Base-by-base conservation (phyloP, 1,139 yeast genomes). In the Geotrichum reessii region DNA sequence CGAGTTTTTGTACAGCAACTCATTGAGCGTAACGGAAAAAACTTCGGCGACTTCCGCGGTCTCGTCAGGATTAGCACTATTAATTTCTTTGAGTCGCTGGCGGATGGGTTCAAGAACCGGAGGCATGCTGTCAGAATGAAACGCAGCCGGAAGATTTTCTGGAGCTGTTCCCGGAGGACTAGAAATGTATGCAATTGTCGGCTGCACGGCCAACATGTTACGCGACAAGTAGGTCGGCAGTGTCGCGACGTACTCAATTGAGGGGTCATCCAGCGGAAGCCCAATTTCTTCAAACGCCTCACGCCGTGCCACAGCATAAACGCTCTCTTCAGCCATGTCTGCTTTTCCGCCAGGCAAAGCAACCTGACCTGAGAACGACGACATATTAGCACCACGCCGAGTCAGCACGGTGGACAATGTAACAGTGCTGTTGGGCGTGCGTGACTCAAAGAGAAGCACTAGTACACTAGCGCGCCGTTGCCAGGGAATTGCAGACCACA, bases 231-330 rank as follows among this genome's bases (percentile, higher is more conserved):
- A 91, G 59, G 88, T 78, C 0, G 97, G 96, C 66, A 90, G 70
- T 7, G 80, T 74, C 55, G 81, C 80, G 46, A 87, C 69, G 61
- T 81, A 81, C 58, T 84, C 86, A 56, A 87, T 74, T 52, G 74
- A 72, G 50, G 50, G 53, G 64, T 85, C 80, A 65, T 78, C 74
- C 21, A 78, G 73, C 5, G 83, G 80, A 14, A 91, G 71, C 0
- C 97, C 97, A 55, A 90, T 88, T 70, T 91, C 97, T 70, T 91
- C 97, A 63, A 79, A 82, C 67, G 90, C 85, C 72, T 91, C 97
- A 53, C 97, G 76, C 62, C 95, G 76, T 0, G 96, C 85, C 44
- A 87, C 85, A 56, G 78, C 78, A 79, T 87, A 86, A 62, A 86
- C 88, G 17, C 82, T 71, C 69, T 90, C 97, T 3, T 75, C 67